phyloP scores from a whole-genome alignment of 1,284 basidiomycete genomes.

The Mycena sp. region DNA sequence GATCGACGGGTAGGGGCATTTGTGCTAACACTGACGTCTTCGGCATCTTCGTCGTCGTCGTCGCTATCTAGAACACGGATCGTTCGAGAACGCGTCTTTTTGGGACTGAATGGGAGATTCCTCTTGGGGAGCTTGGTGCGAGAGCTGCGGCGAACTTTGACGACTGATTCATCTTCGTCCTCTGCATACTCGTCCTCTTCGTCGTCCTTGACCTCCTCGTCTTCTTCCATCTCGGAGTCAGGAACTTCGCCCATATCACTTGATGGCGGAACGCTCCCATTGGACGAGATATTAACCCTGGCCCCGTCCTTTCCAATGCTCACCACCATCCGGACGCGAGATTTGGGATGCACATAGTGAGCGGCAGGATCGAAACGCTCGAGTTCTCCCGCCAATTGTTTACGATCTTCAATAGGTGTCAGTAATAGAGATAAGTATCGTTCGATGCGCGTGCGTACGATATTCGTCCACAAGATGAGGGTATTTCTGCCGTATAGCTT shows the following conservation, averaged over 20 bases:
- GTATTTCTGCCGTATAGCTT: slow-evolving; percentile 49
- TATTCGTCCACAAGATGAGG: slow-evolving; percentile 63
- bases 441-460: slow-evolving; percentile 49
- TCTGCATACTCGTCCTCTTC: slow-evolving; percentile 42
- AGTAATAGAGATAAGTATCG: neutral
- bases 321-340: slow-evolving; percentile 55
- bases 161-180: slow-evolving; percentile 31
- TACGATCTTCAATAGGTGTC: slow-evolving; percentile 47
- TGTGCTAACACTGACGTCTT: slow-evolving; percentile 26
- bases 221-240: slow-evolving; percentile 46
- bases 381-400: slow-evolving; percentile 52
- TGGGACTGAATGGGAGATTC: slow-evolving; percentile 69
- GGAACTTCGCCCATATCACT: slow-evolving; percentile 38
- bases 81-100: slow-evolving; percentile 58
- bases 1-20: slow-evolving; percentile 44
- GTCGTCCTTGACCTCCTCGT: slow-evolving; percentile 33
- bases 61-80: slow-evolving; percentile 50
- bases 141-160: slow-evolving; percentile 37
- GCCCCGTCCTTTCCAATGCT: slow-evolving; percentile 48
- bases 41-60: slow-evolving; percentile 49
- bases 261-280: slow-evolving; percentile 32
- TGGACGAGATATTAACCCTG: slow-evolving; percentile 39
- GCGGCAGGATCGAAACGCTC: slow-evolving; percentile 69
- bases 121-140: slow-evolving; percentile 38
- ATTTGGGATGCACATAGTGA: slow-evolving; percentile 65